These are phyloP conservation scores for Paramyrothecium roridum DNA, from an alignment of 2,329 filamentous ascomycete species.

Conservation along the genomic window DNA sequence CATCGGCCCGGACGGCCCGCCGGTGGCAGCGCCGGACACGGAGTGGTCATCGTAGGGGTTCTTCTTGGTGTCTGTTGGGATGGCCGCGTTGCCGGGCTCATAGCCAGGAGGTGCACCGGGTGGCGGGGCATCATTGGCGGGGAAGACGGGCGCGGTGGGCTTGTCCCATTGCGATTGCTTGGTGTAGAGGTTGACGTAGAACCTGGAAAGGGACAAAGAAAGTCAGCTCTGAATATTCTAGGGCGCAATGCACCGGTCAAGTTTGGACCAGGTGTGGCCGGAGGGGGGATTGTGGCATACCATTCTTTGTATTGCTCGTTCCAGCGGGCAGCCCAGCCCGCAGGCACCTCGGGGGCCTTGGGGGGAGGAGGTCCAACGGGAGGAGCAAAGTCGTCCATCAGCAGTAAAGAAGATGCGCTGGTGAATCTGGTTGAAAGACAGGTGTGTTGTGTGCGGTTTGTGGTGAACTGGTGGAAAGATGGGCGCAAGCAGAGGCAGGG, in stretches of 20 bases:
- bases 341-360: conserved; percentile 58
- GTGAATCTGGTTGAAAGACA: not conserved
- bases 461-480: no score
- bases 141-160: conserved; percentile 66
- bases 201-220: conserved; percentile 50
- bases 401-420: not conserved
- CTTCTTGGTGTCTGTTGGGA: conserved; percentile 55
- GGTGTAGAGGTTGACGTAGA: conserved; percentile 86
- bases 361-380: conserved; percentile 55
- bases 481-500: not conserved
- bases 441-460: no score
- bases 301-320: conserved; percentile 89
- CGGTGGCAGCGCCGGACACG: conserved; percentile 26
- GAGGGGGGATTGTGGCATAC: conserved; percentile 33
- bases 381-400: conserved; percentile 53
- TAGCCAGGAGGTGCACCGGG: conserved; percentile 68
- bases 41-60: conserved; percentile 63
- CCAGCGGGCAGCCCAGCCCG: conserved; percentile 80
- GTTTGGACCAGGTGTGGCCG: not conserved
- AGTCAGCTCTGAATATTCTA: conserved; percentile 5
- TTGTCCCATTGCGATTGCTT: conserved; percentile 90
- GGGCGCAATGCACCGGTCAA: conserved; percentile 6
- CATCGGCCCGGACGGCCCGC: conserved; percentile 25
- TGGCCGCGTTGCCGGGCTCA: conserved; percentile 37
- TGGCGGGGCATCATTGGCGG: conserved; percentile 39